Conservation (phyloP, 2,329 filamentous ascomycete species). For the Fusarium transvaalense region DNA sequence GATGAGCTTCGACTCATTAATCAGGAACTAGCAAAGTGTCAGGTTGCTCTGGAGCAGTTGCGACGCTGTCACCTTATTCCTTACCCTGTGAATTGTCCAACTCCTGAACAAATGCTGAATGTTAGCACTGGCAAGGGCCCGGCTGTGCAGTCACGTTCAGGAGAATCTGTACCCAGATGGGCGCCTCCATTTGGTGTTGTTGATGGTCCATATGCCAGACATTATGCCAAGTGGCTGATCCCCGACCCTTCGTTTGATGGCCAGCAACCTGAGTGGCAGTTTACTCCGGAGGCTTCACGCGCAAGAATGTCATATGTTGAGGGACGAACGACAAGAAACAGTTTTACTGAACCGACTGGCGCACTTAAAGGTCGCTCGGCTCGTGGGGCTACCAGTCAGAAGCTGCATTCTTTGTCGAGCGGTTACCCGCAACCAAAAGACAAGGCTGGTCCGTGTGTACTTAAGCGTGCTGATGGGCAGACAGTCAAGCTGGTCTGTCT, state of each 20-base stretch:
- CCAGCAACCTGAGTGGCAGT: constrained; percentile 61
- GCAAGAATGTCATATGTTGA: constrained; percentile 66
- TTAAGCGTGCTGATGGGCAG: constrained; percentile 87
- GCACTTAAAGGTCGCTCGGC: constrained; percentile 63
- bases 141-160: constrained; percentile 71
- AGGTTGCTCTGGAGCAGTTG: constrained; percentile 91
- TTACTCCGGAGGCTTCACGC: constrained; percentile 57
- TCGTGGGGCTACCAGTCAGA: constrained; percentile 67
- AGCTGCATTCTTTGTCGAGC: constrained; percentile 76
- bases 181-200: constrained; percentile 91
- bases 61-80: constrained; percentile 93
- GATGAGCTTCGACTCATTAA: constrained; percentile 94
- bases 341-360: constrained; percentile 61
- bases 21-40: constrained; percentile 95
- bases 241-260: constrained; percentile 90
- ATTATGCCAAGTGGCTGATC: constrained; percentile 96
- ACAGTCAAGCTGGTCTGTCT: constrained; percentile 91
- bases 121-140: constrained; percentile 81
- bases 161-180: constrained; percentile 77
- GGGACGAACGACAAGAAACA: constrained; percentile 84
- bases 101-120: constrained; percentile 75
- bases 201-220: constrained; percentile 92
- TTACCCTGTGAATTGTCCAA: constrained; percentile 79
- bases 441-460: constrained; percentile 83
- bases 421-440: constrained; percentile 82